Base-by-base conservation (phyloP, 139 green algal species). In the Desmodesmus armatus region DNA sequence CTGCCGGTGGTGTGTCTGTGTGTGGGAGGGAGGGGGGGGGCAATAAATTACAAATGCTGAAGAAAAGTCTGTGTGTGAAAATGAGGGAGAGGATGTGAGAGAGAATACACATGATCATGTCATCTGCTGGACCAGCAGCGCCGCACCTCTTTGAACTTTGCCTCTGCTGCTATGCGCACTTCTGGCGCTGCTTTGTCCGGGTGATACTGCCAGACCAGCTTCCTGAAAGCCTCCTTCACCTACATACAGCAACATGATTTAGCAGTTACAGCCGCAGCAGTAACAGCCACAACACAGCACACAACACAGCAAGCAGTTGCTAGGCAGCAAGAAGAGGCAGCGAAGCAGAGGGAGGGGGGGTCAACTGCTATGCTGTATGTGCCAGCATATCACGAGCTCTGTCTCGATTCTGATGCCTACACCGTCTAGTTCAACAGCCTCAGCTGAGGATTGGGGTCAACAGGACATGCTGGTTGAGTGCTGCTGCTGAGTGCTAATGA, bases 221-320 rank as follows among this genome's bases (percentile, higher is more conserved):
- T 82, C 41, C 82, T 63, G 60, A 82, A 87, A 1, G 82, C 82
- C 17, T 87, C 82, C 44, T 87, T 87, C 2, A 87, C 82, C 71
- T 87, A 41, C 13, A 9, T 29, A 58, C 35, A 37, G 58, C 77
- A 40, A 31, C 55, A 40, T 4, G 55, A 55, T 3, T 5, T n/a
- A 67, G 71, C 71, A 60, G 43, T 15, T 37, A 25, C 33, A 33
- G 43, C 53, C 23, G 35, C 72, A 80, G 49, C 47, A 67, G 39
- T 39, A 35, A 37, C 0, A 63, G 21, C 15, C n/a, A n/a, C n/a
- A n/a, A n/a, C n/a, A n/a, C n/a, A n/a, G n/a, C n/a, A n/a, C n/a
- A n/a, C n/a, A n/a, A n/a, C n/a, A n/a, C n/a, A n/a, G n/a, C n/a
- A n/a, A n/a, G n/a, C n/a, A n/a, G n/a, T n/a, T n/a, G n/a, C n/a